Conservation (phyloP, 2,329 filamentous ascomycete genomes). For the Cladophialophora chaetospira region DNA sequence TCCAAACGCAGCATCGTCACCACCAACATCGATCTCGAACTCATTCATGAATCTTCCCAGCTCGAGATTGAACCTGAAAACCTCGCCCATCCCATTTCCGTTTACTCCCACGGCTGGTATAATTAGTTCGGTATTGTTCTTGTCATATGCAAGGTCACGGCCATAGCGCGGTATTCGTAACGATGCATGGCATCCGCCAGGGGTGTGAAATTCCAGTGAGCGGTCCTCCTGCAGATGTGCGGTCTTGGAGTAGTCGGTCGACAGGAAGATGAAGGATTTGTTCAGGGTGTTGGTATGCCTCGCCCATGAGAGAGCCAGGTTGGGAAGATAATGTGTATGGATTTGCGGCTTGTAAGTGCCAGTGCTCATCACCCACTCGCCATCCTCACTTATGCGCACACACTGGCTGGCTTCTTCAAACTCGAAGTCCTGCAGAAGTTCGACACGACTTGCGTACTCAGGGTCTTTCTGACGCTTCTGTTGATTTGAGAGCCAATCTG, state of each 20-base stretch:
- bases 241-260: constrained; percentile 89
- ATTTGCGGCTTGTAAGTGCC: constrained; percentile 80
- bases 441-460: constrained; percentile 90
- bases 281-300: constrained; percentile 92
- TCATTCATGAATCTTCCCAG: constrained; percentile 91
- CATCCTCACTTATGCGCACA: constrained; percentile 88
- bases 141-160: constrained; percentile 83
- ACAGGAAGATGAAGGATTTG: constrained; percentile 84
- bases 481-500: constrained; percentile 91
- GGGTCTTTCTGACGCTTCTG: constrained; percentile 90
- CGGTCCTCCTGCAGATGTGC: constrained; percentile 91
- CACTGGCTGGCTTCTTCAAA: constrained; percentile 95
- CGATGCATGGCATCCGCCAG: constrained; percentile 81
- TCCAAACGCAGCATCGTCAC: constrained; percentile 68
- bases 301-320: constrained; percentile 89
- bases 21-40: constrained; percentile 87
- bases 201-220: constrained; percentile 89
- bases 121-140: constrained; percentile 77
- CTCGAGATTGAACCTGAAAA: constrained; percentile 90
- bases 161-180: constrained; percentile 92
- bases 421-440: constrained; percentile 95
- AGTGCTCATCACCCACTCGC: constrained; percentile 95
- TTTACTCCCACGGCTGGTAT: constrained; percentile 87
- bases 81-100: constrained; percentile 81
- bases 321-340: constrained; percentile 91